A percentile compares a stretch with the other conserved stretches of the same genome.
phyloP scores from a whole-genome alignment of 345 rosid genomes.

The Camelina hispida region DNA sequence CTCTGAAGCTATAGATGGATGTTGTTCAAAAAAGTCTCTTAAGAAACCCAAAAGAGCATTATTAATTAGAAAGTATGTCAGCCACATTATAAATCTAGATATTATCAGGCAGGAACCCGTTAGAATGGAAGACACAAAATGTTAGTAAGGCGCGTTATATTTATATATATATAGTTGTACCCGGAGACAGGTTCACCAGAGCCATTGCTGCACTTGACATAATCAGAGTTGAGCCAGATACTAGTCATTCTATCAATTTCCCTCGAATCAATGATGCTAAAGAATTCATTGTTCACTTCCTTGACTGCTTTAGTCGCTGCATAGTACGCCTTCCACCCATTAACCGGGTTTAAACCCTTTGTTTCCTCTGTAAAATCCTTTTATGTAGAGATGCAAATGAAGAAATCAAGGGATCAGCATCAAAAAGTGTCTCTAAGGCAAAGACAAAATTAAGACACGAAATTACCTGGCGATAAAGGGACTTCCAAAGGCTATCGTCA shows the following conservation, averaged over 20 bases:
- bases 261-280: background rate
- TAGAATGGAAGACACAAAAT: too few species aligned
- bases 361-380: background rate
- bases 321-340: background rate
- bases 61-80: too few species aligned
- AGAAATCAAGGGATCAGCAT: background rate
- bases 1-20: too few species aligned
- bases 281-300: background rate
- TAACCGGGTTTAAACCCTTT: background rate
- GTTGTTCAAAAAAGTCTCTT: background rate
- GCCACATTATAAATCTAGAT: too few species aligned
- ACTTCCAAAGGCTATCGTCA: background rate
- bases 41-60: too few species aligned
- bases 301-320: background rate
- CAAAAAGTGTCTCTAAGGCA: background rate
- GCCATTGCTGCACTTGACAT: background rate
- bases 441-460: too few species aligned
- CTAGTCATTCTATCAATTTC: background rate
- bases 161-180: background rate
- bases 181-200: background rate
- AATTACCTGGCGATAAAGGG: background rate
- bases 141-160: too few species aligned
- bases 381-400: background rate
- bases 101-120: too few species aligned
- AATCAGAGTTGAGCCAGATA: background rate